Conservation (phyloP, 371 early-diverging fungal genomes). For the Mortierella sp. region DNA sequence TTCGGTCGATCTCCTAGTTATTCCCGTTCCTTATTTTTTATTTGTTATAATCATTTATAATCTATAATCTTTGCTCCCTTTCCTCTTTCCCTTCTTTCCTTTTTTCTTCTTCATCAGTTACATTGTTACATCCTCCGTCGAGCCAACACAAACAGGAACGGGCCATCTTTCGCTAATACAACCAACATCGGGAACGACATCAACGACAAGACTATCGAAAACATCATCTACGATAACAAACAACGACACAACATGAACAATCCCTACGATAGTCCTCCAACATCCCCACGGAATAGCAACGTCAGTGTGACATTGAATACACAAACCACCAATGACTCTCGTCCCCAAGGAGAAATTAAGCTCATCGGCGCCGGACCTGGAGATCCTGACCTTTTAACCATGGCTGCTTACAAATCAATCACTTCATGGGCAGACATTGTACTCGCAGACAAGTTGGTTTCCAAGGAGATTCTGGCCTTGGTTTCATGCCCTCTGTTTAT, state of each 20-base stretch:
- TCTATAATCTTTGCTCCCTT: background rate
- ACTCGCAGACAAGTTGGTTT: slow-evolving; percentile 87
- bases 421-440: slow-evolving; percentile 80
- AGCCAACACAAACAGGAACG: background rate
- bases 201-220: background rate
- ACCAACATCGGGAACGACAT: background rate
- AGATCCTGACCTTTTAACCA: slow-evolving; percentile 84
- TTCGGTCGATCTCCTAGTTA: no score
- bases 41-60: background rate
- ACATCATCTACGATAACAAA: background rate
- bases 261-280: slow-evolving; percentile 52
- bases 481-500: slow-evolving; percentile 69
- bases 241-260: slow-evolving; percentile 8
- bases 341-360: slow-evolving; percentile 40
- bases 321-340: background rate
- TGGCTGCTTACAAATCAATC: slow-evolving; percentile 78
- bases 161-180: background rate
- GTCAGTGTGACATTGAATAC: background rate
- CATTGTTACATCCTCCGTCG: background rate
- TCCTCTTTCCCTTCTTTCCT: background rate
- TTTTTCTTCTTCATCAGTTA: background rate
- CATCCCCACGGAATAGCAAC: slow-evolving; percentile 30
- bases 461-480: slow-evolving; percentile 74
- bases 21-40: background rate
- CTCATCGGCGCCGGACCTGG: slow-evolving; percentile 91